These are phyloP conservation scores for Litchi chinensis DNA, from an alignment of 345 rosid species.

Conservation along the genomic window DNA sequence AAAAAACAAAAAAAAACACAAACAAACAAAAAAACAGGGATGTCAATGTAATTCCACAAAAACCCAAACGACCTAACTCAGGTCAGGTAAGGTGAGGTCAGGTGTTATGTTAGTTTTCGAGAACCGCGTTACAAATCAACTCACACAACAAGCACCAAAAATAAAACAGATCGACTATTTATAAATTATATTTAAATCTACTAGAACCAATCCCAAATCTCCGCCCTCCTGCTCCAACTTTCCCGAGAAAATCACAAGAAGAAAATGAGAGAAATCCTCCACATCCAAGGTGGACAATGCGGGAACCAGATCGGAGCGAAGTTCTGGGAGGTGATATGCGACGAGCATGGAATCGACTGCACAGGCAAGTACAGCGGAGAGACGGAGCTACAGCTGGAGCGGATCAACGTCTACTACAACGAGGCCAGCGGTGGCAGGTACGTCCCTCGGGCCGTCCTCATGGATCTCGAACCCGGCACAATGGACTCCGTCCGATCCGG, in stretches of 20 bases:
- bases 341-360: constrained; percentile 34
- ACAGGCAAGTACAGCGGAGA: constrained; percentile 31
- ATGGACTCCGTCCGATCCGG: constrained; percentile 37
- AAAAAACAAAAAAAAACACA: too few species aligned
- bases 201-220: not conserved
- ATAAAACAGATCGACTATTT: too few species aligned
- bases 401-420: constrained; percentile 34
- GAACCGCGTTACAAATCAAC: too few species aligned
- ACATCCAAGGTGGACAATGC: constrained; percentile 37
- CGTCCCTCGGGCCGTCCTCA: constrained; percentile 34
- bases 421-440: constrained; percentile 36
- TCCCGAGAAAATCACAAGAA: not conserved
- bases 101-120: too few species aligned
- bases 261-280: constrained; percentile 35
- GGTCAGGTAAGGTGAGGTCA: too few species aligned
- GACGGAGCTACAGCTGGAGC: constrained; percentile 31
- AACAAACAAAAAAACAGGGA: too few species aligned
- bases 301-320: constrained; percentile 39
- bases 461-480: constrained; percentile 38
- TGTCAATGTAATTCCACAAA: too few species aligned
- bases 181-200: not conserved
- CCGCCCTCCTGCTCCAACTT: not conserved
- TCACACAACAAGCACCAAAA: too few species aligned
- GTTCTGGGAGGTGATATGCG: constrained; percentile 39
- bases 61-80: too few species aligned